Percentiles rank a stretch among this genome's conserved stretches.
These are phyloP conservation scores for Annulohypoxylon nitens DNA, from an alignment of 495 filamentous ascomycete genomes.

Conservation along the genomic window DNA sequence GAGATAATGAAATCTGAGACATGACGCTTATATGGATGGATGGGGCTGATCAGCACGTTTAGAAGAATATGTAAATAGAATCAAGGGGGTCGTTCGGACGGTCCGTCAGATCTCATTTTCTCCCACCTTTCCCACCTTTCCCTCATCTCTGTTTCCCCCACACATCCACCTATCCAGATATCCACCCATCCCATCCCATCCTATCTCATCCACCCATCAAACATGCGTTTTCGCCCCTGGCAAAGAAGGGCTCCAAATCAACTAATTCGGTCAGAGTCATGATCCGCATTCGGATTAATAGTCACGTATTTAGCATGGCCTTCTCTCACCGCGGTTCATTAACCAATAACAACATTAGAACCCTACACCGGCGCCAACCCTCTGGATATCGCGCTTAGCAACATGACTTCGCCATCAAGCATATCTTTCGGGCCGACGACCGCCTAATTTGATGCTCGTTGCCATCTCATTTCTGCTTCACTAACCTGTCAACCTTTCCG, in stretches of 20 bases:
- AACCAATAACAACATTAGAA: slow-evolving; percentile 39
- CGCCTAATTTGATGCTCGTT: slow-evolving; percentile 6
- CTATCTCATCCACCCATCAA: neutral
- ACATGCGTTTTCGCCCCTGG: slow-evolving; percentile 10
- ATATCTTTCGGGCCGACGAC: slow-evolving; percentile 36
- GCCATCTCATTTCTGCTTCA: neutral
- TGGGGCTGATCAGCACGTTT: neutral
- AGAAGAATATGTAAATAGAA: slow-evolving; percentile 19
- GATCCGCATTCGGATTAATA: slow-evolving; percentile 6
- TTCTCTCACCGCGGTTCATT: slow-evolving; percentile 32
- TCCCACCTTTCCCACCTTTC: slow-evolving; percentile 22
- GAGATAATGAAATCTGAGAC: too few relatives aligned
- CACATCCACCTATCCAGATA: slow-evolving; percentile 31
- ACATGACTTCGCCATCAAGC: slow-evolving; percentile 28
- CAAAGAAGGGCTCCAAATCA: neutral
- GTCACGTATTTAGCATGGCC: slow-evolving; percentile 15
- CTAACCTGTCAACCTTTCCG: slow-evolving; percentile 7
- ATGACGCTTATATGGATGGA: slow-evolving; percentile 19
- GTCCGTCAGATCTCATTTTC: slow-evolving; percentile 28
- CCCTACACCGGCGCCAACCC: slow-evolving; percentile 20
- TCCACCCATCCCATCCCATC: neutral
- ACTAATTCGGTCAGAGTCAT: slow-evolving; percentile 4
- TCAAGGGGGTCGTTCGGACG: slow-evolving; percentile 11
- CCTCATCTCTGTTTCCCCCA: slow-evolving; percentile 1
- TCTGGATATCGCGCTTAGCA: slow-evolving; percentile 35